Conservation (phyloP, 768 basidiomycete genomes). For the Zangia roseola region DNA sequence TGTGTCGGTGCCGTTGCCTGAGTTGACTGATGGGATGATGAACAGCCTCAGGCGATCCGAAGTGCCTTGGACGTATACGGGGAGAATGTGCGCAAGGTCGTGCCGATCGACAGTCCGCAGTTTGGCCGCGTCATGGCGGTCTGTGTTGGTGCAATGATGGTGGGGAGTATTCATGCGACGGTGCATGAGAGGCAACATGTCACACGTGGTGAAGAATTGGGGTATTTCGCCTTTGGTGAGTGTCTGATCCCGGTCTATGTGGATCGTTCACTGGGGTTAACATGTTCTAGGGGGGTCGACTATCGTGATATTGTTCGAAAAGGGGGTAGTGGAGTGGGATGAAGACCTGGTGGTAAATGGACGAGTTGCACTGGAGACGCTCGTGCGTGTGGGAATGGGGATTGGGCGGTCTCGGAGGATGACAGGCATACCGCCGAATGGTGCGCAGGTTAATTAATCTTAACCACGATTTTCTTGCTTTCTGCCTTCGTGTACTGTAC, state of each 20-base stretch:
- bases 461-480: not conserved
- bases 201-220: constrained; percentile 84
- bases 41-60: constrained; percentile 88
- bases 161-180: constrained; percentile 84
- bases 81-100: constrained; percentile 90
- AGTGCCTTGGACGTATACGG: constrained; percentile 90
- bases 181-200: constrained; percentile 83
- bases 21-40: not conserved
- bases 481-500: no score
- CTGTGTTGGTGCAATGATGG: constrained; percentile 95
- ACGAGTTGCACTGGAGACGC: constrained; percentile 82
- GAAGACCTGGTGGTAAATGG: constrained; percentile 86
- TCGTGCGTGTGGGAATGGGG: constrained; percentile 86
- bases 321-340: constrained; percentile 84
- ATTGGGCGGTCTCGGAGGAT: constrained; percentile 50
- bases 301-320: constrained; percentile 88
- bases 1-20: not conserved
- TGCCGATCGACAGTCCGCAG: constrained; percentile 84
- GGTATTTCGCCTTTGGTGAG: constrained; percentile 93
- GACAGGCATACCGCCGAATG: not conserved
- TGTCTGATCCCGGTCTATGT: constrained; percentile 11
- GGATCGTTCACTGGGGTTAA: not conserved
- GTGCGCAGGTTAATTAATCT: constrained; percentile 4
- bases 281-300: constrained; percentile 74
- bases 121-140: constrained; percentile 94